Base-by-base conservation (phyloP, 768 basidiomycete genomes). In the Kwoniella sp. region DNA sequence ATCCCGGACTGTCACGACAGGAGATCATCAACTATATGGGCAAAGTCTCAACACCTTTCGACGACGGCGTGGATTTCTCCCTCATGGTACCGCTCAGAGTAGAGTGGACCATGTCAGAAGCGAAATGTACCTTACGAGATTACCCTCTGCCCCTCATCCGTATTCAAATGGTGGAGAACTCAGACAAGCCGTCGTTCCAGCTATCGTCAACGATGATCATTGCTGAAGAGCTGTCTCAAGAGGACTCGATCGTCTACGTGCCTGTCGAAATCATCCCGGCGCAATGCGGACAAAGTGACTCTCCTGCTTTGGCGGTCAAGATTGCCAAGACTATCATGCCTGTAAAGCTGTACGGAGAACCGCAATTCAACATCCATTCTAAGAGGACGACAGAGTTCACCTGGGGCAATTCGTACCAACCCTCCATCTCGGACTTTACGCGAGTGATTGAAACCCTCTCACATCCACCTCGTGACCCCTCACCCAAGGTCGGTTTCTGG, bases 261-360 rank as follows among this genome's bases (percentile, higher is more conserved):
- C 77, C 86, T 17, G 90, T 88, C 69, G 82, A 83, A 3, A 83
- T 96, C 65, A 81, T 89, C 53, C 84, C 85, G n/a, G 77, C 81
- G 2, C 81, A 85, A 58, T 83, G 85, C 27, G 86, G 86, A 29
- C 76, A 84, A 33, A 81, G 82, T 27, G 85, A 84, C 6, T 82
- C 85, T 27, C 79, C 81, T 1, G 83, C 85, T 5, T 84, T 93
- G 51, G 82, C 82, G 25, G 79, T 93, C 44, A 67, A 80, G 46
- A 83, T 95, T 33, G 91, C 92, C 1, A 96, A 94, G 79, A 94
- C 92, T 0, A 88, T 92, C 61, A 95, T 93, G 90, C 90, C 94
- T 0, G 89, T 94, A 71, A 98, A 98, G 80, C 90, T 88, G 8
- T 96, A 94, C 72, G 90, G 90, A 1, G 84, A 85, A 49, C 91